Conservation (phyloP, 768 basidiomycete genomes). For the Phlebiopsis flavidoalba region DNA sequence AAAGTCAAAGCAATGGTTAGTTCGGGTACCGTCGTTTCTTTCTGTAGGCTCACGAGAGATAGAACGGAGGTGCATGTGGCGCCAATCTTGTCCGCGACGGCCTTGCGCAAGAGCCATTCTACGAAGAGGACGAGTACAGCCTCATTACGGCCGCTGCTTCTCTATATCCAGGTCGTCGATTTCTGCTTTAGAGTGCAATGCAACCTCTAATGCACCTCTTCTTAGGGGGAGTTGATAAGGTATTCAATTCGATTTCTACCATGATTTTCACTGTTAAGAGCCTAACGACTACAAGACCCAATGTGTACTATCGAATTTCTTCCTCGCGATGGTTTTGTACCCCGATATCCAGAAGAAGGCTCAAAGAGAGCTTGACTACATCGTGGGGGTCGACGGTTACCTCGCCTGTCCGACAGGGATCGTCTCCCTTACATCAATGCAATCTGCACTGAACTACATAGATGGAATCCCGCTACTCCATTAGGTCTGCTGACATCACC, state of each 20-base stretch:
- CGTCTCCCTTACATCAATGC: constrained; percentile 13
- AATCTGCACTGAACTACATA: constrained; percentile 21
- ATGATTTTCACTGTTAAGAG: not conserved
- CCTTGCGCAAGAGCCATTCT: not conserved
- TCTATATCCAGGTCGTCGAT: not conserved
- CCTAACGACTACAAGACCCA: not conserved
- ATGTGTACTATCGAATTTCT: not conserved
- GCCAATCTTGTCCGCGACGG: no score
- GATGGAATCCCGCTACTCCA: constrained; percentile 28
- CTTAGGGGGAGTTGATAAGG: not conserved
- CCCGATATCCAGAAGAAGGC: constrained; percentile 14
- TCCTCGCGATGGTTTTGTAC: constrained; percentile 15
- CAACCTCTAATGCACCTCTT: not conserved
- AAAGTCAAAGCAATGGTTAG: not conserved
- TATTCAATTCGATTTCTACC: not conserved
- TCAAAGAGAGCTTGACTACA: constrained; percentile 16
- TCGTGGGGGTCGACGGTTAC: constrained; percentile 15
- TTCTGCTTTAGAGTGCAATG: not conserved
- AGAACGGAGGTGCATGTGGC: not conserved
- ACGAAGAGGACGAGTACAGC: not conserved
- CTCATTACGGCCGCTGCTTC: not conserved
- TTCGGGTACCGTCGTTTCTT: not conserved
- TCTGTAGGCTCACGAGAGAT: not conserved
- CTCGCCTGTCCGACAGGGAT: constrained; percentile 1
- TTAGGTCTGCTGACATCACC: not conserved